Conservation (phyloP, 2,329 filamentous ascomycete species). For the Fusarium sambucinum region DNA sequence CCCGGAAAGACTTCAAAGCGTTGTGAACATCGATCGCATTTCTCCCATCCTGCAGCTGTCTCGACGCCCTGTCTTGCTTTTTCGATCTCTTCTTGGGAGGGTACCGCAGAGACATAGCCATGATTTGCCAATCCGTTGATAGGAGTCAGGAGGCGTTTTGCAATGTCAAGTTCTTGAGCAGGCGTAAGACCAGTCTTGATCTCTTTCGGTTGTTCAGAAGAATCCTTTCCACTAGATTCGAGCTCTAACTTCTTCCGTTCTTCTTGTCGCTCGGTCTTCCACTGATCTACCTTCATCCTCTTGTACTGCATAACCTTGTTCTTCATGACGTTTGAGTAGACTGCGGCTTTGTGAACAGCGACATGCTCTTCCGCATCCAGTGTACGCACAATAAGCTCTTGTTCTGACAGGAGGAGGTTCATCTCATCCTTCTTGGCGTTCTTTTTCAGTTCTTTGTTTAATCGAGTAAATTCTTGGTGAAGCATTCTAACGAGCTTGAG, state of each 20-base stretch:
- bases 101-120: slow-evolving; percentile 80
- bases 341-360: slow-evolving; percentile 72
- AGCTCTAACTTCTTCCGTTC: slow-evolving; percentile 55
- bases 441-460: slow-evolving; percentile 73
- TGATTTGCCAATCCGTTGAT: slow-evolving; percentile 72
- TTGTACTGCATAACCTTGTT: slow-evolving; percentile 81
- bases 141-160: slow-evolving; percentile 72
- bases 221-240: slow-evolving; percentile 50
- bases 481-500: slow-evolving; percentile 71
- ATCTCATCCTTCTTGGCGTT: slow-evolving; percentile 62
- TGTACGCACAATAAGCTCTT: slow-evolving; percentile 75
- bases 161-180: slow-evolving; percentile 75
- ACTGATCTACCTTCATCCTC: slow-evolving; percentile 78
- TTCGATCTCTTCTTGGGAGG: slow-evolving; percentile 74
- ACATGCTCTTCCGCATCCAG: slow-evolving; percentile 83
- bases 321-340: slow-evolving; percentile 89
- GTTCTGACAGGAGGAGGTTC: slow-evolving; percentile 68
- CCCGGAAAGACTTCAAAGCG: slow-evolving; percentile 95
- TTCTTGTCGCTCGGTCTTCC: slow-evolving; percentile 71
- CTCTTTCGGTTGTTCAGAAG: slow-evolving; percentile 57
- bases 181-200: slow-evolving; percentile 77
- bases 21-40: slow-evolving; percentile 86
- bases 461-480: slow-evolving; percentile 72
- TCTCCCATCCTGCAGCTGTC: slow-evolving; percentile 81
- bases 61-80: slow-evolving; percentile 74